A percentile compares a stretch with the other conserved stretches of the same genome.
Conservation (phyloP, 2,329 filamentous ascomycete species). For the Berkeleyomyces rouxiae region DNA sequence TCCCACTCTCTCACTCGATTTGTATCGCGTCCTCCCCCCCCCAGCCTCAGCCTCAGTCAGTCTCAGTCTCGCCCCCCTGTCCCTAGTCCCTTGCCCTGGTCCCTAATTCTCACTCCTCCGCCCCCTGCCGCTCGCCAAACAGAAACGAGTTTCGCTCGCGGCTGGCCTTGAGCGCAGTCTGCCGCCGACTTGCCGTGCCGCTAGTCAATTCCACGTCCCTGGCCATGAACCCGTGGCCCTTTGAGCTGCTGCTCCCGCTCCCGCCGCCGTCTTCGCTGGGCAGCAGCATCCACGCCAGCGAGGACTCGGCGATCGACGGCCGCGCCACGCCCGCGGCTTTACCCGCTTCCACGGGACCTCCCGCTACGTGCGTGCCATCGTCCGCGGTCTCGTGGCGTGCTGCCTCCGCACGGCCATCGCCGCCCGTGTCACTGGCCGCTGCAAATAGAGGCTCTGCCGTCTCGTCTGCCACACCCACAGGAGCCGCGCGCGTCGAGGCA, state of each 20-base stretch:
- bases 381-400: too few species aligned
- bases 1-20: too few species aligned
- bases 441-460: too few species aligned
- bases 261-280: slow-evolving; percentile 26
- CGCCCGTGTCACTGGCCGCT: too few species aligned
- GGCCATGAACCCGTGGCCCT: slow-evolving; percentile 15
- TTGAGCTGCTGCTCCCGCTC: slow-evolving; percentile 16
- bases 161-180: slow-evolving; percentile 19
- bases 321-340: slow-evolving; percentile 19
- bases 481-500: too few species aligned
- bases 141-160: slow-evolving; percentile 42
- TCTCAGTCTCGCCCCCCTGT: too few species aligned
- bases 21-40: too few species aligned
- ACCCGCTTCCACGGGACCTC: background rate
- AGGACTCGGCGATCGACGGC: slow-evolving; percentile 54
- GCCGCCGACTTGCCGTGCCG: slow-evolving; percentile 14
- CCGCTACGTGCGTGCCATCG: background rate
- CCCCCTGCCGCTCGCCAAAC: slow-evolving; percentile 30
- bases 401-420: too few species aligned
- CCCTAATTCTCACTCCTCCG: too few species aligned
- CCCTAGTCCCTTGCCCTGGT: too few species aligned
- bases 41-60: too few species aligned
- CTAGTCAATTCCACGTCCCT: slow-evolving; percentile 19
- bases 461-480: too few species aligned
- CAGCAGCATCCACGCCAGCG: slow-evolving; percentile 66